Percentiles rank a stretch among this genome's conserved stretches.
These are phyloP conservation scores for Dryas alaskensis DNA, from an alignment of 306 rosid genomes.

Conservation along the genomic window DNA sequence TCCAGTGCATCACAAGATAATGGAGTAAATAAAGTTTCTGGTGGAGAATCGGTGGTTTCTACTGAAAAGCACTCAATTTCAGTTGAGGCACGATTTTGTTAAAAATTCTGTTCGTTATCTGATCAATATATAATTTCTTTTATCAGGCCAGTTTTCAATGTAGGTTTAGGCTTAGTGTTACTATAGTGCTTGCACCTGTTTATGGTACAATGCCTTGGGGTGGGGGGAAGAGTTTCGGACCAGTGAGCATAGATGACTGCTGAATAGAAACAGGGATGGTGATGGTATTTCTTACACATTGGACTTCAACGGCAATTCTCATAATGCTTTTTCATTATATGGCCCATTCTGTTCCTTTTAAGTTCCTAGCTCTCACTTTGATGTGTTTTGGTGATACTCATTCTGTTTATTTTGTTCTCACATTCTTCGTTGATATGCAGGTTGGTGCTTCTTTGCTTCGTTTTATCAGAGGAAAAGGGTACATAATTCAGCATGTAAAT, in stretches of 20 bases:
- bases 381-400: constrained; percentile 7
- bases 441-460: constrained; percentile 75
- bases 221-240: neutral
- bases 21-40: constrained; percentile 29
- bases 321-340: neutral
- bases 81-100: constrained; percentile 51
- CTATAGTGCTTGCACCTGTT: neutral
- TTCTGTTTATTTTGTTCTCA: constrained; percentile 8
- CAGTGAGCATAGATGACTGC: neutral
- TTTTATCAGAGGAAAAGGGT: constrained; percentile 85
- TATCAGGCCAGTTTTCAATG: neutral
- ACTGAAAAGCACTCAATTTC: constrained; percentile 55
- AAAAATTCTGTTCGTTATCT: neutral
- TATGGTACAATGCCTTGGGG: neutral
- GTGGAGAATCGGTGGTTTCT: constrained; percentile 47
- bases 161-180: neutral
- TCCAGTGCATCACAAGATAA: constrained; percentile 31
- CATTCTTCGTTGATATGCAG: constrained; percentile 53
- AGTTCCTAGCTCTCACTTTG: neutral
- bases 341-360: neutral
- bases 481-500: constrained; percentile 18
- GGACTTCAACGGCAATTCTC: neutral
- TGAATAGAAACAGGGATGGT: neutral
- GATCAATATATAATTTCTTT: neutral
- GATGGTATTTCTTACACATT: neutral